These are phyloP conservation scores for Austropuccinia psidii DNA, from an alignment of 1,284 basidiomycete genomes.

Conservation along the genomic window DNA sequence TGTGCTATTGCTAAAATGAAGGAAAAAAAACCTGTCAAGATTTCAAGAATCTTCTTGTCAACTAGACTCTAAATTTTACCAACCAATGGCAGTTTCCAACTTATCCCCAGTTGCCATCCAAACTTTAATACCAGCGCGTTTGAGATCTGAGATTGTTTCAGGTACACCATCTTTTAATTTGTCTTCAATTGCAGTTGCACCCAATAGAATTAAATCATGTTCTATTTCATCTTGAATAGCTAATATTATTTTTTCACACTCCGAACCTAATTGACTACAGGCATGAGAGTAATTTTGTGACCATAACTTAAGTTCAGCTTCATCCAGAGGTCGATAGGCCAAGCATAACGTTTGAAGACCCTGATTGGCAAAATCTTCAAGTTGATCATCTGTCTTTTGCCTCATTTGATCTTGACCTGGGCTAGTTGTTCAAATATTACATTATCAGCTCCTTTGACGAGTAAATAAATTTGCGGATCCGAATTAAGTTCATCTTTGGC, in stretches of 20 bases:
- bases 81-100: constrained; percentile 79
- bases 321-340: constrained; percentile 74
- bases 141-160: constrained; percentile 89
- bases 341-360: constrained; percentile 85
- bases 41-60: too few relatives aligned
- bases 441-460: constrained; percentile 84
- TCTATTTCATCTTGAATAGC: constrained; percentile 73
- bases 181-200: constrained; percentile 97
- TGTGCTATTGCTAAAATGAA: constrained; percentile 74
- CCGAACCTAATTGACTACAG: constrained; percentile 60
- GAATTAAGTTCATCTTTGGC: constrained; percentile 45
- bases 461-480: constrained; percentile 57
- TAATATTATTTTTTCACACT: constrained; percentile 73
- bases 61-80: too few relatives aligned
- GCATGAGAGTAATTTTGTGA: constrained; percentile 72
- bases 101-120: constrained; percentile 99
- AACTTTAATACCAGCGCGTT: constrained; percentile 92
- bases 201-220: constrained; percentile 69
- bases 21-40: too few relatives aligned
- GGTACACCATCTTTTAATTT: constrained; percentile 95
- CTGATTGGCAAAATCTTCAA: constrained; percentile 80
- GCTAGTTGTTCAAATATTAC: constrained; percentile 87
- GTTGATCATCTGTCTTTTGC: constrained; percentile 67
- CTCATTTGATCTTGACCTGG: constrained; percentile 63
- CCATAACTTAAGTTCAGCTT: constrained; percentile 74